Evolutionary conservation across 495 filamentous ascomycete genomes (phyloP), one percentile per base, ranked within the genome.

Genomic region (Cercophora samala): DNA sequence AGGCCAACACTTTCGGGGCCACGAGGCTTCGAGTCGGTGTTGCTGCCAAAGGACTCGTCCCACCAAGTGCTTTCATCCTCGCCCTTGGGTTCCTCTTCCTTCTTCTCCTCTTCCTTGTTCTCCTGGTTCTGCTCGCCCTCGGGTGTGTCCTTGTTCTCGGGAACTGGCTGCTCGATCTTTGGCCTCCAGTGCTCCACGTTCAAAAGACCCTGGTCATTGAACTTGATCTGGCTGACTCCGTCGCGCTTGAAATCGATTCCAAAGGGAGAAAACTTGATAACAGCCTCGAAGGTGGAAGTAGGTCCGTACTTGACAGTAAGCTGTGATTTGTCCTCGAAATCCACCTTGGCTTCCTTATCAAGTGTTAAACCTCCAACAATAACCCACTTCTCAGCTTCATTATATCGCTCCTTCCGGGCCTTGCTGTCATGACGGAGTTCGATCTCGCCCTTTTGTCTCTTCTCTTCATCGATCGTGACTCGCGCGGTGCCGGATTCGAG

Each of bases 111-210:
- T 23, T 75, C 63, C 22, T 73, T 72, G 1, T 61, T 55, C 29
- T 68, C 68, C 29, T 71, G 70, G n/a, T 64, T 67, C 32, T 64
- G 68, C 61, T 86, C 83, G 42, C 85, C 84, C 58, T 80, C 83
- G 37, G 37, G 1, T 5, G 37, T 46, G 15, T 46, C 37, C 67
- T 84, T 81, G 69, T 82, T 82, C 69, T 82, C 80, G 21, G 83
- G 78, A 60, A 77, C 81, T 13, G 82, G 78, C 72, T 85, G 83
- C 61, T 97, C 94, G 6, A 91, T 80, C 84, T 97, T 97, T 6
- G 89, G 85, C 66, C 95, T 85, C 95, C 95, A 99, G 75, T 98
- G 96, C 75, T 99, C 95, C 72, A 98, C 75, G 70, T 97, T 98
- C 77, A 98, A 72, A 65, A 95, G 77, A 5, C 93, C 94, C 17